These are phyloP conservation scores for Metschnikowia sp. DNA, from an alignment of 805 yeast species.

Conservation along the genomic window DNA sequence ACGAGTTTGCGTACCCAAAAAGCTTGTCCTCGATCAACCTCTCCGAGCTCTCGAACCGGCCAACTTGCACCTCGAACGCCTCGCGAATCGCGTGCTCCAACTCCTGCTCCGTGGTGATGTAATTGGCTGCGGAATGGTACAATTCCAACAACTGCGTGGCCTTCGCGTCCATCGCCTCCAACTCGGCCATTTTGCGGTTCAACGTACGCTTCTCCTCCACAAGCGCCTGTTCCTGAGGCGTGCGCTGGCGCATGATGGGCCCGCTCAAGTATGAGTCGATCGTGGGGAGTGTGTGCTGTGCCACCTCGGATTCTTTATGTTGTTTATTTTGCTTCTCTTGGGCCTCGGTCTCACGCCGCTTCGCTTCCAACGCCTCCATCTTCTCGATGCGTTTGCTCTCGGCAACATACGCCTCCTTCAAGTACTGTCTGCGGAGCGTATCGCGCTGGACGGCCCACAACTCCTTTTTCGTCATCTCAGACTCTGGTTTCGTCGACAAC, in stretches of 20 bases:
- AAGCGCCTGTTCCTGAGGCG: slow-evolving; percentile 61
- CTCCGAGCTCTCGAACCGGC: slow-evolving; percentile 34
- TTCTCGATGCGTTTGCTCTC: slow-evolving; percentile 50
- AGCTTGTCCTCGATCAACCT: slow-evolving; percentile 35
- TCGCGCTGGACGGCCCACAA: slow-evolving; percentile 51
- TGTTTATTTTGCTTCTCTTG: slow-evolving; percentile 24
- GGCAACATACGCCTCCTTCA: slow-evolving; percentile 55
- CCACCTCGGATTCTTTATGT: slow-evolving; percentile 49
- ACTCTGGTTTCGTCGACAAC: slow-evolving; percentile 26
- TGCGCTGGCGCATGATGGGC: slow-evolving; percentile 69
- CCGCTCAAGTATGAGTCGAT: slow-evolving; percentile 63
- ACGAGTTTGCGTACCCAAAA: slow-evolving; percentile 27
- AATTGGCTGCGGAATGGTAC: slow-evolving; percentile 66
- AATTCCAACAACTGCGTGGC: slow-evolving; percentile 61
- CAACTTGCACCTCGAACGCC: slow-evolving; percentile 46
- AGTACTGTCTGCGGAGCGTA: slow-evolving; percentile 68
- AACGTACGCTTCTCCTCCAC: slow-evolving; percentile 59
- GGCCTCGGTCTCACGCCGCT: slow-evolving; percentile 25
- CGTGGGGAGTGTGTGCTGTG: slow-evolving; percentile 74
- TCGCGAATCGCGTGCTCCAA: slow-evolving; percentile 54
- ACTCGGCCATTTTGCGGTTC: slow-evolving; percentile 58
- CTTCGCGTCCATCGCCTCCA: slow-evolving; percentile 49
- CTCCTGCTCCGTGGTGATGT: slow-evolving; percentile 69
- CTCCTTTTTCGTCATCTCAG: slow-evolving; percentile 31
- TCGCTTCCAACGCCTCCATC: slow-evolving; percentile 28